Base-by-base conservation (phyloP, 305 asterid species). In the Galium porrigens region DNA sequence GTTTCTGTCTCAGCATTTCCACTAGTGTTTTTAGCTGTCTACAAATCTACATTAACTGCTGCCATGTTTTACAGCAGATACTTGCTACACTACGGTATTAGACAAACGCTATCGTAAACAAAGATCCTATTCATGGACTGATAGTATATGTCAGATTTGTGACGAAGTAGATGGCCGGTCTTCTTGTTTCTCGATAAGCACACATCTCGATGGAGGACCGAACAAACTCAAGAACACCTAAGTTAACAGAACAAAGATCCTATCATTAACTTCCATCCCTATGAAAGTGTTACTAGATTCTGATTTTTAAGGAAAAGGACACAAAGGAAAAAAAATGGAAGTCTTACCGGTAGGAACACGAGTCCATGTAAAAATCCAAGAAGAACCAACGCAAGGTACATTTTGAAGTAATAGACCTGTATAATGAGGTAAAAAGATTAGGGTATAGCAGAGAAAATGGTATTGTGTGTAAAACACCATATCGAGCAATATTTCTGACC, bases 151-250 rank as follows among this genome's bases (percentile, higher is more conserved):
- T 75, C 68, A 79, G 74, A 77, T 78, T 27, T 80, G 81, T 20
- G 95, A 88, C 2, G 96, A 85, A 46, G 94, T 86, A 11, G 97
- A 91, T 12, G 97, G 97, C 53, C 95, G 85, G 63, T 86, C 89
- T 44, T 91, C 97, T 81, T 88, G 97, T 82, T 86, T 91, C 86
- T 88, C 97, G 54, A 90, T 78, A 15, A 88, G 83, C 72, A 90
- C 84, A 20, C 95, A 88, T 77, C 94, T 84, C 15, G 98, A 88
- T 12, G 98, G 98, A 20, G 98, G 98, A 62, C 98, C 98, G 53
- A 91, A 86, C 84, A 91, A 77, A 85, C 98, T 91, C 72, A 89
- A 68, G 42, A 91, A 68, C 34, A 91, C 98, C 98, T 91, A 81
- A 77, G 67, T 68, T 3, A 29, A 39, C 14, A 37, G 58, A 55